A percentile compares a stretch with the other conserved stretches of the same genome.
These are phyloP conservation scores for Gaultheria prostrata DNA, from an alignment of 148 eudicot genomes.

Conservation along the genomic window DNA sequence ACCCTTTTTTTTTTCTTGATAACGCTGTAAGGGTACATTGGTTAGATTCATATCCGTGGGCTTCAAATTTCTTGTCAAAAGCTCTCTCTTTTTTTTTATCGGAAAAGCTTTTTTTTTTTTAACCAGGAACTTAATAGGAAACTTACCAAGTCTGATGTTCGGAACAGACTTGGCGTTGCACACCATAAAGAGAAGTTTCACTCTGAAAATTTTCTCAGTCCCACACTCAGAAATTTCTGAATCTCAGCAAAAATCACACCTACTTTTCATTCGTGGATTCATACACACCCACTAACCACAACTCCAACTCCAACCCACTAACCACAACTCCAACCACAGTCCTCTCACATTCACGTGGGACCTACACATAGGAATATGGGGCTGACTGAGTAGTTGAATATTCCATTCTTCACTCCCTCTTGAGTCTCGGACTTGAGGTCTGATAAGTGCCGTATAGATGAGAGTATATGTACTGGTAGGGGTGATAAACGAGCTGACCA, in stretches of 20 bases:
- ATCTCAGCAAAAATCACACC: background rate
- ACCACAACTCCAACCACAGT: too few species aligned
- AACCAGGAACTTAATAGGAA: too few species aligned
- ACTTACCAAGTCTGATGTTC: background rate
- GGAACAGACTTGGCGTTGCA: background rate
- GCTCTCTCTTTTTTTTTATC: background rate
- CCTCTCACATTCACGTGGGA: too few species aligned
- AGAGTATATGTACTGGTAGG: background rate
- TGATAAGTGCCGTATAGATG: background rate
- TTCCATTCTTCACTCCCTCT: background rate
- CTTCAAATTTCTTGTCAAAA: background rate
- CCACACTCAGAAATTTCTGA: background rate
- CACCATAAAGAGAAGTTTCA: background rate
- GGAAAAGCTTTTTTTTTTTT: too few species aligned
- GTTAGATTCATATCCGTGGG: background rate
- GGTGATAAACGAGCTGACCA: too few species aligned
- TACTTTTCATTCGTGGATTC: background rate
- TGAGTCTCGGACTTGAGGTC: background rate
- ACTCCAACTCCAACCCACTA: too few species aligned
- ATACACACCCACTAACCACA: too few species aligned
- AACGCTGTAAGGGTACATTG: background rate
- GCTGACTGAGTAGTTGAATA: background rate
- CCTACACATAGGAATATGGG: too few species aligned
- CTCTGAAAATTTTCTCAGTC: background rate
- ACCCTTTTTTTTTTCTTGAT: too few species aligned